These are phyloP conservation scores for Hsuehochloa calcarea DNA, from an alignment of 176 grass and related monocot species.

Conservation along the genomic window DNA sequence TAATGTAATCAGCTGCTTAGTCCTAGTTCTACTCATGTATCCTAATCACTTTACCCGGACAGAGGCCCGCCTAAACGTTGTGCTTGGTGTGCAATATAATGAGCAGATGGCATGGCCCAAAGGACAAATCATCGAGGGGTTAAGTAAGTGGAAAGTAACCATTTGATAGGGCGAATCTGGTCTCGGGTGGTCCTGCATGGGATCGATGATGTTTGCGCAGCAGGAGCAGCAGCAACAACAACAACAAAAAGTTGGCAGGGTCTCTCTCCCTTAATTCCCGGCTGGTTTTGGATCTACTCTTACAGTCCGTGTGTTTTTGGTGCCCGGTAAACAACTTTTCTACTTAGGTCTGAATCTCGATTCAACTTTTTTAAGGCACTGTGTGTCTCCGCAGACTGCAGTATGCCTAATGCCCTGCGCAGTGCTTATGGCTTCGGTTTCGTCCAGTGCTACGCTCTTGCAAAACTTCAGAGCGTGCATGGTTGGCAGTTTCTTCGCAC, in stretches of 20 bases:
- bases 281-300: background rate
- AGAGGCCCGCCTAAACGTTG: background rate
- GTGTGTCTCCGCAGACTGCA: background rate
- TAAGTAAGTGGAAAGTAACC: background rate
- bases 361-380: background rate
- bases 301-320: background rate
- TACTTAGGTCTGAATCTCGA: background rate
- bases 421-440: background rate
- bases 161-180: background rate
- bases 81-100: background rate
- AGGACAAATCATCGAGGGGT: background rate
- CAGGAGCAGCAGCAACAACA: too few species aligned
- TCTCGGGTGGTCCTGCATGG: slow-evolving; percentile 16
- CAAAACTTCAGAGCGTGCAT: background rate
- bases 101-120: background rate
- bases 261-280: slow-evolving; percentile 30
- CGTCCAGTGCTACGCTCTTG: background rate
- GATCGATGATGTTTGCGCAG: background rate
- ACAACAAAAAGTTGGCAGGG: background rate
- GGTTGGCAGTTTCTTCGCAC: too few species aligned
- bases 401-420: too few species aligned
- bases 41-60: background rate
- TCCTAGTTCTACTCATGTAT: background rate
- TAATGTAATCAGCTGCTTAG: background rate
- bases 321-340: background rate